Evolutionary conservation across 140 eudicot species (phyloP).

Genomic region (Oenanthe javanica): DNA sequence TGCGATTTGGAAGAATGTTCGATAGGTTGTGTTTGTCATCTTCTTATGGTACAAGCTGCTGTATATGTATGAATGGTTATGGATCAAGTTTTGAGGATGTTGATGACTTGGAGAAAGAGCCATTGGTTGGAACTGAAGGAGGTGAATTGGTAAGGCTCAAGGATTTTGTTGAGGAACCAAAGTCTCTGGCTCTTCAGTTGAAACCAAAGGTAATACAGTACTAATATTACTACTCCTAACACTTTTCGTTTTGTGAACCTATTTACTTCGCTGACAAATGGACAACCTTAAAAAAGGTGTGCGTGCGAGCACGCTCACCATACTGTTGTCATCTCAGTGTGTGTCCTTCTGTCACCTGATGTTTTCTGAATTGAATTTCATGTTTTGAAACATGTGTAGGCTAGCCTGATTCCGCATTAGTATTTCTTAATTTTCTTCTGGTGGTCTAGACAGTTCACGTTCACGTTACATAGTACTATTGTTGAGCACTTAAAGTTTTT

Average conservation of each 20-base stretch:
- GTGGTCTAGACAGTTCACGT: not conserved
- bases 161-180: slow-evolving; percentile 58
- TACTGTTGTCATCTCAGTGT: not conserved
- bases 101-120: slow-evolving; percentile 46
- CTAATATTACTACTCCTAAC: too few relatives aligned
- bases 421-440: not conserved
- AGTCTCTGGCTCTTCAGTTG: slow-evolving; percentile 67
- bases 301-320: not conserved
- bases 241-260: not conserved
- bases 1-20: slow-evolving; percentile 49
- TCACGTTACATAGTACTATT: not conserved
- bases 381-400: not conserved
- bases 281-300: not conserved
- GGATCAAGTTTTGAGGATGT: slow-evolving; percentile 27
- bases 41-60: slow-evolving; percentile 30
- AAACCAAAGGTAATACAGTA: slow-evolving; percentile 64
- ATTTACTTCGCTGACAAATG: not conserved
- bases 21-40: slow-evolving; percentile 60
- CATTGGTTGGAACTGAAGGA: slow-evolving; percentile 35
- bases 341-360: not conserved
- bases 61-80: slow-evolving; percentile 42
- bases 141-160: slow-evolving; percentile 27
- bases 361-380: too few relatives aligned
- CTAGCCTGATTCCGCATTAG: not conserved
- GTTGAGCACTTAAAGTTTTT: not conserved